Evolutionary conservation across 192 early-diverging fungal genomes (phyloP), one percentile per base, ranked within the genome.

Genomic region (Coemansia sp.): DNA sequence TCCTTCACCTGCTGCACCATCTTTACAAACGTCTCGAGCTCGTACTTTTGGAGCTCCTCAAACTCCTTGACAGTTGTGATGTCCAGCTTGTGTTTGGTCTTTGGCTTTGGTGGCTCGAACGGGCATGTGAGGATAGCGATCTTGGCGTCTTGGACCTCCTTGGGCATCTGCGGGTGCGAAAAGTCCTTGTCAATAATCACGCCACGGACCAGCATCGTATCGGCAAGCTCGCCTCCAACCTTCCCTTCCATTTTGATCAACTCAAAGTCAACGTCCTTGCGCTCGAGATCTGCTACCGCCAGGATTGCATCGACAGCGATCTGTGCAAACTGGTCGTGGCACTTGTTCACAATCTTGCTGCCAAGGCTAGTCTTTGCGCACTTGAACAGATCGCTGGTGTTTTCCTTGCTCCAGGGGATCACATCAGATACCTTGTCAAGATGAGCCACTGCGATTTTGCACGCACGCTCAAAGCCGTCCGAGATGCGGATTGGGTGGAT

Each of bases 141-240:
- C 83, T 92, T 93, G 79, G 95, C 96, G 66, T 99, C 91, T 41
- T 85, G 84, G 61, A 99, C 86, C 75, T 95, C 94, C 68, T 94
- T 94, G 36, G 94, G 93, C 98, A 99, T 99, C 85, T 99, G 98
- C 40, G 96, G 96, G 78, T 99, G 98, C 35, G 96, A 97, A 83
- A 99, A 93, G 79, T 99, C 98, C 87, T 99, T 99, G 84, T 99
- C 98, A 32, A 99, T 88, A n/a, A 99, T 90, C 68, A 99, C 95
- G 70, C 98, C 98, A 70, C 91, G 88, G 10, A 99, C 96, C 40
- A 99, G 83, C 64, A 89, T 78, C 56, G 96, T 94, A 71, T 99
- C 96, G 34, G 86, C 87, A 64, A 99, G 79, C 54, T 96, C 97
- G 23, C 96, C 98, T 66, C 98, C 98, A 52, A 98, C 89, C 76